Conservation (phyloP, 2,329 filamentous ascomycete genomes). For the Paracamarosporium sp. region DNA sequence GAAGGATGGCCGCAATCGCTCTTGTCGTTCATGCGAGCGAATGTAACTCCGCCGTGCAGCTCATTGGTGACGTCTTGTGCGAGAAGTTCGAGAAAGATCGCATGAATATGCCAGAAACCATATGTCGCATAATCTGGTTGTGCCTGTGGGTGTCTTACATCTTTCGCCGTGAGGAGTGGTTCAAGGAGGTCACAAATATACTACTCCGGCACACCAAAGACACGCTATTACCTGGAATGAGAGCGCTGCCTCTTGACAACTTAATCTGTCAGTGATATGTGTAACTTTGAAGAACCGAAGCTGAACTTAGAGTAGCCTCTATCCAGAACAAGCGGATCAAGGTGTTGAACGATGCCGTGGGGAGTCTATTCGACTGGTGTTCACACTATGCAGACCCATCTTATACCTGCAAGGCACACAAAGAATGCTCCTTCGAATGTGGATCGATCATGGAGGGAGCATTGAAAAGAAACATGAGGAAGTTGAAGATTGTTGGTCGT, state of each 20-base stretch:
- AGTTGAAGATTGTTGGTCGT: neutral
- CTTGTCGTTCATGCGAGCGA: neutral
- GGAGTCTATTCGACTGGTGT: neutral
- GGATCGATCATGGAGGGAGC: neutral
- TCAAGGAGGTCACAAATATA: neutral
- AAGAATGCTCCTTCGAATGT: neutral
- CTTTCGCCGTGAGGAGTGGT: neutral
- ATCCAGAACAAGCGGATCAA: neutral
- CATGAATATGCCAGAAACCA: neutral
- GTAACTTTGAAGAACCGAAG: neutral
- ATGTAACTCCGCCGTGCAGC: neutral
- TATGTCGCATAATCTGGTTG: neutral
- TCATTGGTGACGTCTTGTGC: neutral
- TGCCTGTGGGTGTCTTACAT: neutral
- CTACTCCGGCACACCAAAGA: neutral
- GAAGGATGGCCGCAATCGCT: neutral
- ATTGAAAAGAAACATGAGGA: neutral
- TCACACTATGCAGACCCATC: neutral
- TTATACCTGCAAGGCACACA: neutral
- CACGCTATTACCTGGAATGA: neutral
- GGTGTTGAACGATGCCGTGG: neutral
- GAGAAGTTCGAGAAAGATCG: neutral
- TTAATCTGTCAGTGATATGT: neutral
- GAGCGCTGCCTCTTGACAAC: neutral
- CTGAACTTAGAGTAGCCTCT: neutral